These are phyloP conservation scores for Naematelia aurantialba DNA, from an alignment of 768 basidiomycete genomes.

Conservation along the genomic window DNA sequence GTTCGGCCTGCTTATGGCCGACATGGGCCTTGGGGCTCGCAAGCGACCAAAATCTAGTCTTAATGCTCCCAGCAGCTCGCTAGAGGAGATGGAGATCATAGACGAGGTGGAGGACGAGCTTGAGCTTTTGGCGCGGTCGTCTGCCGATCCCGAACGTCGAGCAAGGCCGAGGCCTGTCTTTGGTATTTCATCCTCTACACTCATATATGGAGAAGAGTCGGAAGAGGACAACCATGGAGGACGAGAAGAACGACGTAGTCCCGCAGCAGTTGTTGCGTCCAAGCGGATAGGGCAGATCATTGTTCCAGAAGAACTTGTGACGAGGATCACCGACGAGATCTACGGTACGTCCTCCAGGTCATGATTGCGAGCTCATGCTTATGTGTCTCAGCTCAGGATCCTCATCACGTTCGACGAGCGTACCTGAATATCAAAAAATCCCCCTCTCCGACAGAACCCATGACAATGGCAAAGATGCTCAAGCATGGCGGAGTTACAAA, in stretches of 20 bases:
- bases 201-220: not conserved
- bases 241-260: slow-evolving; percentile 59
- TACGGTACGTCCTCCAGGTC: slow-evolving; percentile 31
- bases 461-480: not conserved
- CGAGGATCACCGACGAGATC: slow-evolving; percentile 66
- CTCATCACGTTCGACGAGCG: slow-evolving; percentile 25
- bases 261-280: slow-evolving; percentile 77
- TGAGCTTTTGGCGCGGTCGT: not conserved
- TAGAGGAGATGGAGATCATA: not conserved
- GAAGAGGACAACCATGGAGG: not conserved
- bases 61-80: not conserved
- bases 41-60: not conserved
- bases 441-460: not conserved
- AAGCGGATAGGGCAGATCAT: slow-evolving; percentile 66
- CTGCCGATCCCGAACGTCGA: not conserved
- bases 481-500: slow-evolving; percentile 6
- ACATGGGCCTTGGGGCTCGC: not conserved
- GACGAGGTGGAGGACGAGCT: not conserved
- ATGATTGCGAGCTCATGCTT: not conserved
- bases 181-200: not conserved
- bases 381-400: slow-evolving; percentile 18
- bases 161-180: not conserved
- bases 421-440: slow-evolving; percentile 19
- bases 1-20: not conserved
- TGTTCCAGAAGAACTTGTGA: slow-evolving; percentile 68